Percentiles rank a stretch among this genome's conserved stretches.
Conservation (phyloP, 1,284 basidiomycete species). For the Cryptococcus amylolentus region DNA sequence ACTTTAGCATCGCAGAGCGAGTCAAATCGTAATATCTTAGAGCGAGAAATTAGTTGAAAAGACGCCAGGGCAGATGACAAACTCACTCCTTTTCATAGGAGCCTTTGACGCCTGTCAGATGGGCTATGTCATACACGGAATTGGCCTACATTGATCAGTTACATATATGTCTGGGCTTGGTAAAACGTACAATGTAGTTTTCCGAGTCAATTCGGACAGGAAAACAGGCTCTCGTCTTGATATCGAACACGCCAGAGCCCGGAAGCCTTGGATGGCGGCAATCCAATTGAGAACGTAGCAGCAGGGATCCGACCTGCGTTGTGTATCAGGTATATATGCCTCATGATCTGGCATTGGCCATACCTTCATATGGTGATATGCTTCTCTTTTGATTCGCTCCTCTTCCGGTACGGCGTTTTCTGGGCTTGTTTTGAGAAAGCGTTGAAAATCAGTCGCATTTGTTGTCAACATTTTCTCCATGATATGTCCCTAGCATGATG, state of each 20-base stretch:
- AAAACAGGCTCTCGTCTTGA: conserved; percentile 87
- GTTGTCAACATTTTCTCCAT: conserved; percentile 85
- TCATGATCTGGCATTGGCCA: conserved; percentile 13
- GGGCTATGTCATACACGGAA: conserved; percentile 69
- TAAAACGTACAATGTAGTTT: conserved; percentile 68
- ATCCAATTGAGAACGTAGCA: conserved; percentile 95
- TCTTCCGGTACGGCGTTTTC: conserved; percentile 44
- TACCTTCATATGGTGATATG: conserved; percentile 79
- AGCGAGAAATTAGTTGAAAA: background rate
- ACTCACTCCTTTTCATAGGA: conserved; percentile 74
- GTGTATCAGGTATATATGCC: background rate
- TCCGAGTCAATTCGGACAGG: conserved; percentile 81
- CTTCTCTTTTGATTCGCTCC: conserved; percentile 57
- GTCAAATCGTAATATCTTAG: conserved; percentile 77
- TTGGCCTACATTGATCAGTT: conserved; percentile 47
- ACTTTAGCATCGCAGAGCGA: conserved; percentile 91
- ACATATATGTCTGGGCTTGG: background rate
- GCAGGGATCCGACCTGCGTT: conserved; percentile 64
- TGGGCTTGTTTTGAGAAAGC: conserved; percentile 57
- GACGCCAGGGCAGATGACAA: background rate
- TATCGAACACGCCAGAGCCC: conserved; percentile 87
- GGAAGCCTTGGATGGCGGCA: conserved; percentile 77
- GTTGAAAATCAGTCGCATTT: conserved; percentile 62
- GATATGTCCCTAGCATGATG: conserved; percentile 64
- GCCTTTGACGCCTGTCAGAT: conserved; percentile 60